phyloP scores from a whole-genome alignment of 495 filamentous ascomycete genomes.

The Zalerion maritima region DNA sequence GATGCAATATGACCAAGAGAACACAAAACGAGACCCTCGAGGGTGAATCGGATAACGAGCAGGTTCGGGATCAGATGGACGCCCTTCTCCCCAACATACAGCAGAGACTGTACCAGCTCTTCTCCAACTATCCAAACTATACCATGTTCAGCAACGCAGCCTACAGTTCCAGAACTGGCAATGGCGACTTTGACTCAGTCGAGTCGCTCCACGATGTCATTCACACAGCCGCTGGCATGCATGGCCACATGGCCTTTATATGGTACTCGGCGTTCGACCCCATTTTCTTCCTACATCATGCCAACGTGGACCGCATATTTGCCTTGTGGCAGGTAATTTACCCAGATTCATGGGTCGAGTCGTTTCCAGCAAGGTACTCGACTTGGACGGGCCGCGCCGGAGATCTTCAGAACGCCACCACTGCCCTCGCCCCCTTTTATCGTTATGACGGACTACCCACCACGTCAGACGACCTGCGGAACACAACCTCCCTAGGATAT shows the following conservation, averaged over 20 bases:
- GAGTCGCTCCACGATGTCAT: constrained; percentile 52
- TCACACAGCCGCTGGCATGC: constrained; percentile 39
- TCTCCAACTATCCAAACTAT: constrained; percentile 43
- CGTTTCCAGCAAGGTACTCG: constrained; percentile 26
- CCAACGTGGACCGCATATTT: constrained; percentile 52
- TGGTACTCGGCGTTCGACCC: constrained; percentile 60
- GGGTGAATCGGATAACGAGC: constrained; percentile 37
- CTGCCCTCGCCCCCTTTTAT: constrained; percentile 34
- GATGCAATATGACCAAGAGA: constrained; percentile 33
- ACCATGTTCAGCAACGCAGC: constrained; percentile 42
- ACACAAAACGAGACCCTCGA: constrained; percentile 25
- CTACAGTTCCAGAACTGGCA: constrained; percentile 22
- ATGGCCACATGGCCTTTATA: constrained; percentile 51
- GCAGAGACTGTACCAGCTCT: constrained; percentile 43
- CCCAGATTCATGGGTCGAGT: constrained; percentile 39
- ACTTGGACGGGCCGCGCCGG: constrained; percentile 38
- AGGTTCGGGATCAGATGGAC: constrained; percentile 33
- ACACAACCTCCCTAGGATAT: constrained; percentile 38
- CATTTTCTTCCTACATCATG: constrained; percentile 55
- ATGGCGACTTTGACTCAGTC: constrained; percentile 35
- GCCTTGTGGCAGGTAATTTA: constrained; percentile 60
- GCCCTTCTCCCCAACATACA: constrained; percentile 26
- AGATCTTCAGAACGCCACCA: constrained; percentile 22
- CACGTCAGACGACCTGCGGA: constrained; percentile 24
- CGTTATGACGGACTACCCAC: too few species aligned